These are phyloP conservation scores for Phytophthora europaea DNA, from an alignment of 352 stramenopile species.

Conservation along the genomic window DNA sequence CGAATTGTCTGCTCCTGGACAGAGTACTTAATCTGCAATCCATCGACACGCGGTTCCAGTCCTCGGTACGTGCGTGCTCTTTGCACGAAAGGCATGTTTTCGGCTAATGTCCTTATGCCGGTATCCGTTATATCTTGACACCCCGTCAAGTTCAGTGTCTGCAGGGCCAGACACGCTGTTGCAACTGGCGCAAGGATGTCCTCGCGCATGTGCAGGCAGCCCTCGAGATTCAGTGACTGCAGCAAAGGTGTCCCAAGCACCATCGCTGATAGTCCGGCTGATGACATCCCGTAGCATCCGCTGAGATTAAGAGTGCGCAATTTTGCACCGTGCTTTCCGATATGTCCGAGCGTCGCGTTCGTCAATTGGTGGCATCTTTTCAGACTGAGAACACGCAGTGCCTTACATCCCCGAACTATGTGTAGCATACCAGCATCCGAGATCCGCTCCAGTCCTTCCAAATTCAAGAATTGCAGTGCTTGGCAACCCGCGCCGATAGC, in stretches of 20 bases:
- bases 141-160: conserved; percentile 77
- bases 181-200: conserved; percentile 73
- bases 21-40: conserved; percentile 72
- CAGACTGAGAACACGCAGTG: conserved; percentile 69
- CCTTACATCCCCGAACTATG: conserved; percentile 59
- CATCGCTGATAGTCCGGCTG: conserved; percentile 59
- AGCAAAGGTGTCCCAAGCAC: conserved; percentile 57
- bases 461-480: conserved; percentile 77
- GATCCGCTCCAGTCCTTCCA: conserved; percentile 74
- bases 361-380: conserved; percentile 73
- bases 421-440: conserved; percentile 56
- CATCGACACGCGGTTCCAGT: conserved; percentile 63
- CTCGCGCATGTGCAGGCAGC: conserved; percentile 74
- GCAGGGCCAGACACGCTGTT: conserved; percentile 60
- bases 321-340: conserved; percentile 58
- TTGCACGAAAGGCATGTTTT: conserved; percentile 80
- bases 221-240: conserved; percentile 77
- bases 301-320: conserved; percentile 70
- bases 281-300: conserved; percentile 71
- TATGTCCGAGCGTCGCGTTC: conserved; percentile 53
- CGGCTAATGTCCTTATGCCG: conserved; percentile 68
- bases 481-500: conserved; percentile 60
- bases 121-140: conserved; percentile 85
- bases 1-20: conserved; percentile 81
- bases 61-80: conserved; percentile 61